These are phyloP conservation scores for Gautieria morchelliformis DNA, from an alignment of 768 basidiomycete species.

Conservation along the genomic window DNA sequence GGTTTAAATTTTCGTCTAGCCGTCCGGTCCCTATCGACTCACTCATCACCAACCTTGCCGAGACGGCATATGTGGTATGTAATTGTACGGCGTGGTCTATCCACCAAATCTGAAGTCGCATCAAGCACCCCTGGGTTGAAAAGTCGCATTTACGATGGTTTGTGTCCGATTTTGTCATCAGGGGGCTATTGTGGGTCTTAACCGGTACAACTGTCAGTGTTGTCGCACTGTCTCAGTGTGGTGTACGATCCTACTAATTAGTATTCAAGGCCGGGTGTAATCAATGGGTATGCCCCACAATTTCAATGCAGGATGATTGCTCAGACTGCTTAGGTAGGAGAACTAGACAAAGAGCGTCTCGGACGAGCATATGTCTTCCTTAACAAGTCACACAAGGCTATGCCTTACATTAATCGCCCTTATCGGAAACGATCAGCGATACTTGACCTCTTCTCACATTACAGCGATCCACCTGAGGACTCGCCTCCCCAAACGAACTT, in stretches of 20 bases:
- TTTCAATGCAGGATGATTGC: not conserved
- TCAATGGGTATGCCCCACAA: slow-evolving; percentile 37
- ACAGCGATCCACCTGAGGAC: slow-evolving; percentile 48
- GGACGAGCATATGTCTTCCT: slow-evolving; percentile 58
- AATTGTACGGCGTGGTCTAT: not conserved
- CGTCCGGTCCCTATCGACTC: slow-evolving; percentile 34
- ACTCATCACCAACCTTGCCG: slow-evolving; percentile 49
- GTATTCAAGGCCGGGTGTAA: slow-evolving; percentile 39
- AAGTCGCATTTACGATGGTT: slow-evolving; percentile 48
- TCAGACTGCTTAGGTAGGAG: slow-evolving; percentile 32
- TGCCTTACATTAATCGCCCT: slow-evolving; percentile 53
- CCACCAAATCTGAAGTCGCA: not conserved
- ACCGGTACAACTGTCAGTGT: slow-evolving; percentile 31
- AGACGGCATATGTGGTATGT: slow-evolving; percentile 42
- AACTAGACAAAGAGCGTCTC: slow-evolving; percentile 40
- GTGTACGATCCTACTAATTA: slow-evolving; percentile 30
- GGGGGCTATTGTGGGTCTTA: slow-evolving; percentile 48
- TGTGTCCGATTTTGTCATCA: slow-evolving; percentile 48
- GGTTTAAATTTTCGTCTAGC: slow-evolving; percentile 33
- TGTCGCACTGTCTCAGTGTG: slow-evolving; percentile 24
- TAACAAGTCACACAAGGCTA: slow-evolving; percentile 51
- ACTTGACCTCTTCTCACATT: slow-evolving; percentile 41
- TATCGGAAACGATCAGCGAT: slow-evolving; percentile 34
- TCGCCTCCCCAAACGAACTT: slow-evolving; percentile 34
- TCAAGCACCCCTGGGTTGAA: slow-evolving; percentile 53